Evolutionary conservation across 2,329 filamentous ascomycete genomes (phyloP).

Genomic region (Colletotrichum sp.): DNA sequence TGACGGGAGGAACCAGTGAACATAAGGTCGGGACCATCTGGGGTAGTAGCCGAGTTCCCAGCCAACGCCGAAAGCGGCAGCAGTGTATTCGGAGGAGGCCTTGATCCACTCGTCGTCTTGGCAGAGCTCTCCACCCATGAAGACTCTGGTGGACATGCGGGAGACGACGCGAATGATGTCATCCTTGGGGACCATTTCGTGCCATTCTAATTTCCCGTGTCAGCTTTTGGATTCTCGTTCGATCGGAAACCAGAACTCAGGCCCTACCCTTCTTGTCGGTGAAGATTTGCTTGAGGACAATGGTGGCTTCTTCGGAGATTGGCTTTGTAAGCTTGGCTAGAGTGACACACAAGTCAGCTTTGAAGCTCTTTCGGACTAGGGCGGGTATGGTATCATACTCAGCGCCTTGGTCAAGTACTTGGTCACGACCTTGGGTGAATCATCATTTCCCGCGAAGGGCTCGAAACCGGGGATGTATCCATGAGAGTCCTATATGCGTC

Average conservation of each 20-base stretch:
- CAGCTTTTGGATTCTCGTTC: not conserved
- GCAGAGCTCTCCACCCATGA: conserved; percentile 21
- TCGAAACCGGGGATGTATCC: conserved; percentile 1
- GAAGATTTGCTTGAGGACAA: not conserved
- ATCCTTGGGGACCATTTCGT: conserved; percentile 2
- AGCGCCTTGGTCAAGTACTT: conserved; percentile 6
- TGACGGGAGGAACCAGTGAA: conserved; percentile 24
- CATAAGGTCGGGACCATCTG: conserved; percentile 11
- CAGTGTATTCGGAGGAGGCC: conserved; percentile 9
- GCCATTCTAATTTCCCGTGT: conserved; percentile 9
- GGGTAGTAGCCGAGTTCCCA: conserved; percentile 20
- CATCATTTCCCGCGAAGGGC: not conserved
- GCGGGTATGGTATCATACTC: not conserved
- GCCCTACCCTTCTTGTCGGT: not conserved
- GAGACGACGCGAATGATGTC: conserved; percentile 17
- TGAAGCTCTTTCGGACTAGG: not conserved
- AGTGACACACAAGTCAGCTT: not conserved
- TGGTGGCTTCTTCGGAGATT: not conserved
- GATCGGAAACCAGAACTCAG: rapidly evolving
- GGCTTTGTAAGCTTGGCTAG: conserved; percentile 9
- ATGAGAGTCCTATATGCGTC: not conserved
- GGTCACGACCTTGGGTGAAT: not conserved
- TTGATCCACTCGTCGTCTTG: conserved; percentile 22
- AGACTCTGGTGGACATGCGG: conserved; percentile 23
- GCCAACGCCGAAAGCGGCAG: not conserved